Evolutionary conservation across 2,329 filamentous ascomycete genomes (phyloP), one percentile per base, ranked within the genome.

Genomic region (Pseudogymnoascus sp.): DNA sequence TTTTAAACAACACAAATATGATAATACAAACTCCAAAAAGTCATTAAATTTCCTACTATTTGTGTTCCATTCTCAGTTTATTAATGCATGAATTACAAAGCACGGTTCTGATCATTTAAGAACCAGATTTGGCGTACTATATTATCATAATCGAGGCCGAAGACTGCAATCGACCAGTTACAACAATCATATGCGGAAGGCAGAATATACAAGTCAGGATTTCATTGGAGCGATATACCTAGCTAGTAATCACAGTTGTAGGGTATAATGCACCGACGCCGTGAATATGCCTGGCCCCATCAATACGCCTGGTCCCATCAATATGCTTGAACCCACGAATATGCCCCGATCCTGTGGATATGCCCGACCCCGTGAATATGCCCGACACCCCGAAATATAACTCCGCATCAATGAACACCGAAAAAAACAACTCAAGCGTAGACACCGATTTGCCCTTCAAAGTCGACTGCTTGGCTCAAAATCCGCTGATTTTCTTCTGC

Each of bases 231-330:
- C 47, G 33, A 54, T 54, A 54, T 54, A 54, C 47, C 47, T 54
- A 54, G 28, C 47, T 54, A 54, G 47, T 54, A 54, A 16, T 54
- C 47, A 20, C 47, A 54, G 33, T 54, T 47, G 28, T 54, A 54
- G 47, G 47, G 47, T 54, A 54, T 54, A 54, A 54, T 54, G 47
- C 47, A 33, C 47, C 47, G 47, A 54, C 47, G 47, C 47, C 47
- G 47, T 33, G 47, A 33, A 54, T 33, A 54, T 54, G 47, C 47
- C 43, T 18, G n/a, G 12, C 11, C 43, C 43, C 43, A 54, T 54
- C 8, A 54, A 54, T 18, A 33, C 22, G 39, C 43, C n/a, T 4
- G 8, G 6, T 6, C 18, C 9, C 20, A 43, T 43, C 16, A 18
- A 20, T 41, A 41, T 20, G 38, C 37, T 16, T 18, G 36, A 25